Evolutionary conservation across 2,329 filamentous ascomycete genomes (phyloP), one percentile per base, ranked within the genome.

Genomic region (Cladosporium sp.): DNA sequence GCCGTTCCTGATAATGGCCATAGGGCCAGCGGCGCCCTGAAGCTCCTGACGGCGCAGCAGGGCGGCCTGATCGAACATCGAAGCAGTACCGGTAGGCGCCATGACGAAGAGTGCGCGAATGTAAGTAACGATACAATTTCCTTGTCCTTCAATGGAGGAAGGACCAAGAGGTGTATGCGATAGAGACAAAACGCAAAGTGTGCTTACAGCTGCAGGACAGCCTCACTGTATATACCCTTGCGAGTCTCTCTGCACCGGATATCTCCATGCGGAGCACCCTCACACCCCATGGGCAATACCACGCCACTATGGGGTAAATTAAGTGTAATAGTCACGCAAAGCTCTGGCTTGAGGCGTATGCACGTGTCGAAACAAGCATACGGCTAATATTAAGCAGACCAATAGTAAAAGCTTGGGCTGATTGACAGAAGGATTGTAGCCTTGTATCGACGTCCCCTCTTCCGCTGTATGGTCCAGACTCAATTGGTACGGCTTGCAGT

Each of bases 1-100:
- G 59, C 76, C 69, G 66, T 83, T 84, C 64, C 77, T 77, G 37
- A 83, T 38, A 40, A 84, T 67, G 11, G 80, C 81, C 62, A 71
- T 65, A n/a, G 77, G 75, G 20, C 81, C 80, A 64, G 76, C 72
- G 3, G 61, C 59, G 15, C 74, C 74, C 17, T 70, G 65, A 22
- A 78, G 70, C 28, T 70, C 72, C 63, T 75, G 69, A 37, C 75
- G 73, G 60, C 75, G 74, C 56, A 72, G 66, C 61, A 76, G 59
- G 59, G 76, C 75, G 30, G 74, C 74, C 43, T 70, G 71, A 64
- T 76, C 73, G 63, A 76, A 75, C 45, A 69, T 65, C 19, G 67
- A 64, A 36, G 64, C 66, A 54, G 65, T 64, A 54, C 72, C 73
- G 50, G 72, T 66, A 22, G 73, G 73, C 62, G 74, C 74, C 74